phyloP scores from a whole-genome alignment of 2,329 filamentous ascomycete species.

The Fusarium neocosmosporiellum region DNA sequence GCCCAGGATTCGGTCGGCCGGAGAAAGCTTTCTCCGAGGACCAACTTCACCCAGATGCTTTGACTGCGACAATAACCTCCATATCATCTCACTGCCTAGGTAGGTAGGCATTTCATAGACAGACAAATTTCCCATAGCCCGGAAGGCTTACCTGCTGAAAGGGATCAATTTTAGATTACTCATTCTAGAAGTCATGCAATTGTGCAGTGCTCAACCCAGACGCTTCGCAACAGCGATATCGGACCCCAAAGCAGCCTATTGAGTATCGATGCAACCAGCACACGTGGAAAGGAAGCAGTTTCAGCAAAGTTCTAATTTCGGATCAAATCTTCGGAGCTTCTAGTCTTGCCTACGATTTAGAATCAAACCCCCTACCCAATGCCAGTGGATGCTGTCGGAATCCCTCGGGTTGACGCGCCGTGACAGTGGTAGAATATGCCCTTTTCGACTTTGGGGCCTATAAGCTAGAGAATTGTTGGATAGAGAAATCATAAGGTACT shows the following conservation, averaged over 20 bases:
- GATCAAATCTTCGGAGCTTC: rapidly evolving
- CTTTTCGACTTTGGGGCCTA: not conserved
- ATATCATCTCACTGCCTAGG: not conserved
- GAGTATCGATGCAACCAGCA: not conserved
- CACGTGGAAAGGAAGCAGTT: not conserved
- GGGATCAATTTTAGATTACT: too few species aligned
- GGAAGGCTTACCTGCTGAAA: not conserved
- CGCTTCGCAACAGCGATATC: not conserved
- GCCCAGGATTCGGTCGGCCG: constrained; percentile 4
- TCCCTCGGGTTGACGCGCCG: not conserved
- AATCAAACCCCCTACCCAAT: not conserved
- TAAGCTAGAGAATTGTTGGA: not conserved
- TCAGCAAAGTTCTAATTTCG: not conserved
- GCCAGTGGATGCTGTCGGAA: not conserved
- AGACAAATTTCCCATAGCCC: not conserved
- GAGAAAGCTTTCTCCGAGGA: constrained; percentile 22
- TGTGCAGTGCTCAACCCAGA: not conserved
- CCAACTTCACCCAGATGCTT: not conserved
- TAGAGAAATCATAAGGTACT: not conserved
- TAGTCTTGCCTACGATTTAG: not conserved
- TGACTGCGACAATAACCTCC: not conserved
- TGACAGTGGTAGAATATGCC: not conserved
- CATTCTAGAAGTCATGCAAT: not conserved
- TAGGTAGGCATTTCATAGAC: not conserved
- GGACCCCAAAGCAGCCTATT: not conserved